Base-by-base conservation (phyloP, 176 grass and related monocot genomes). In the Calamus simplicifolius region DNA sequence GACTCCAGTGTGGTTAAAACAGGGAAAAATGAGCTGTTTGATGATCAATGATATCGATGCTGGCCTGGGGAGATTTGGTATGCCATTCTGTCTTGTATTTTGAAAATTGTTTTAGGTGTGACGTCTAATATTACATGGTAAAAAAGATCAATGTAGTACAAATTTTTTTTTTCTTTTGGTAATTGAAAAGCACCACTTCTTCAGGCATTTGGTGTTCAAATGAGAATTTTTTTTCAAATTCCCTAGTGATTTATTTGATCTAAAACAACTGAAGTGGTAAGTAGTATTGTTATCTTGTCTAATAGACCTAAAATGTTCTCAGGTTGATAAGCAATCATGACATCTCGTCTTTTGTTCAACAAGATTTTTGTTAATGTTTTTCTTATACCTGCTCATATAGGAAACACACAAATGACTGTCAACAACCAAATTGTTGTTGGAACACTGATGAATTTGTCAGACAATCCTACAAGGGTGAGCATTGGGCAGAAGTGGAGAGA, bases 21-120 rank as follows among this genome's bases (percentile, higher is more conserved):
- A 96, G 92, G 92, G 92, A 50, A 96, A 90, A 69, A 69, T 96
- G 83, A 96, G 87, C 69, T 90, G 87, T 73, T 88, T 91, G 70
- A 87, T 97, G 92, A 88, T 97, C 78, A 97, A 97, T 75, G 92
- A 97, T 69, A 83, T 97, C 61, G 92, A 97, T 77, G 92, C 92
- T 78, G 87, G 92, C 56, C 81, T 97, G 61, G 92, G 87, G 65
- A 88, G 92, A 88, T 97, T 97, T 69, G 92, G 92, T 88, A 43
- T 43, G 8, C 35, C 8, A 43, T 43, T 43, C 35, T 43, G 3
- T 43, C 6, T 6, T 43, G 8, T 43, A 10, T 43, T 43, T 43
- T 2, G 35, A 43, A 43, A 13, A 43, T 43, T 43, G 3, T 43
- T 43, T 43, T 43, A 12, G 35, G 35, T 43, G 35, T 43, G 10